Percentiles rank a stretch among this genome's conserved stretches.
Evolutionary conservation across 768 basidiomycete species (phyloP).

Genomic region (Amanita pseudoporphyria): DNA sequence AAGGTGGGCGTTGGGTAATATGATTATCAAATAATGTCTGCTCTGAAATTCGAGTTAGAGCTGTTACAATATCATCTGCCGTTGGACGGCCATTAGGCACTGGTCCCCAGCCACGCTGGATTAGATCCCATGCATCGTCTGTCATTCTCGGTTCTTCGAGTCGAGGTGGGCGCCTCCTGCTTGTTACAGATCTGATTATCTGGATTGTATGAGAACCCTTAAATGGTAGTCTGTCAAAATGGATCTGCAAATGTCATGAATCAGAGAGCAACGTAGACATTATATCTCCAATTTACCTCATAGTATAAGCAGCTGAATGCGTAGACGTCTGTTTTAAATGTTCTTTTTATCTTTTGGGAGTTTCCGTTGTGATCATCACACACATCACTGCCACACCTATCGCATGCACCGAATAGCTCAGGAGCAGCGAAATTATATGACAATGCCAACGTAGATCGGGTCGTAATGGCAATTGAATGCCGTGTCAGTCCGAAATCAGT

Average conservation of each 20-base stretch:
- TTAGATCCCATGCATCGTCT: background rate
- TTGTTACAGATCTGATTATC: background rate
- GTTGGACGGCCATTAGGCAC: background rate
- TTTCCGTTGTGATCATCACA: background rate
- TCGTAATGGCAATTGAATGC: background rate
- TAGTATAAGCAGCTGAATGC: background rate
- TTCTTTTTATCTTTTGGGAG: background rate
- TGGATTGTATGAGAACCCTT: background rate
- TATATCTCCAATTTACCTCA: background rate
- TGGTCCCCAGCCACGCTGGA: background rate
- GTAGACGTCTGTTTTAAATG: background rate
- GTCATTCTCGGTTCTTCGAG: background rate
- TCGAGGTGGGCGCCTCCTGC: background rate
- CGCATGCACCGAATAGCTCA: background rate
- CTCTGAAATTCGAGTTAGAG: too few relatives aligned
- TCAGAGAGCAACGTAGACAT: too few relatives aligned
- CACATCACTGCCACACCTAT: background rate
- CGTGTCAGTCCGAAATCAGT: background rate
- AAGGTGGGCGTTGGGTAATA: too few relatives aligned
- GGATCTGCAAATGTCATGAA: too few relatives aligned
- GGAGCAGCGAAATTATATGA: background rate
- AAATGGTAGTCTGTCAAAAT: background rate
- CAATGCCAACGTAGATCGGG: background rate
- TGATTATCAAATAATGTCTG: too few relatives aligned
- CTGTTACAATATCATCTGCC: too few relatives aligned